A percentile compares a stretch with the other conserved stretches of the same genome.
Conservation (phyloP, 345 rosid species). For the Combretum micranthum region DNA sequence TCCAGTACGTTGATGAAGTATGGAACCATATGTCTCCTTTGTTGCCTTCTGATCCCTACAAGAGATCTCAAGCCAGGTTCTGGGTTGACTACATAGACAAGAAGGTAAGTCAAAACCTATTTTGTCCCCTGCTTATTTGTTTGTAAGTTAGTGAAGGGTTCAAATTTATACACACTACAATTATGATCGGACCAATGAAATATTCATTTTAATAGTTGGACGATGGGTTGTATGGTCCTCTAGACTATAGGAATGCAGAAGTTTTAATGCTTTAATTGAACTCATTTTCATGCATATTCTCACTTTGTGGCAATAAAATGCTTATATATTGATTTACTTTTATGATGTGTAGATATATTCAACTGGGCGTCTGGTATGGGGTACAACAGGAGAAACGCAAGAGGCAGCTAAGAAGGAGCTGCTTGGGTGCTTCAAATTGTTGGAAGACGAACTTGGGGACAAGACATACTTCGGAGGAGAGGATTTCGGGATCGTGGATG, state of each 20-base stretch:
- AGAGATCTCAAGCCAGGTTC: constrained; percentile 7
- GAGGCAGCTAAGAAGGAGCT: constrained; percentile 13
- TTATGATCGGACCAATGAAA: too few species aligned
- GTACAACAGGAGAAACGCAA: background rate
- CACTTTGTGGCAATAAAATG: too few species aligned
- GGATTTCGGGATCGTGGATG: constrained; percentile 14
- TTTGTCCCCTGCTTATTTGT: too few species aligned
- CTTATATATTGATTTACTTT: too few species aligned
- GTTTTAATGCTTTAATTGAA: too few species aligned
- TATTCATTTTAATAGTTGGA: too few species aligned
- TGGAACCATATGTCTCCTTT: constrained; percentile 8
- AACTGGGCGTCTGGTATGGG: background rate
- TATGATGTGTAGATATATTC: constrained; percentile 6
- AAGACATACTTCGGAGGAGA: constrained; percentile 17
- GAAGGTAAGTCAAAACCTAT: too few species aligned
- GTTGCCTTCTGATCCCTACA: constrained; percentile 11
- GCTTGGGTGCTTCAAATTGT: constrained; percentile 1
- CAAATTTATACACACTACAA: too few species aligned
- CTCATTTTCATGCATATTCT: background rate
- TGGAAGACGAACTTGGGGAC: constrained; percentile 22
- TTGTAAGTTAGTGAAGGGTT: too few species aligned
- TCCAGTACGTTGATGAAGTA: constrained; percentile 17
- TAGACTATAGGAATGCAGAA: too few species aligned
- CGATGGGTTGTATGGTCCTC: too few species aligned
- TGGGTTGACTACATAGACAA: constrained; percentile 17